Conservation (phyloP, 345 rosid species). For the Populus pruinosa region DNA sequence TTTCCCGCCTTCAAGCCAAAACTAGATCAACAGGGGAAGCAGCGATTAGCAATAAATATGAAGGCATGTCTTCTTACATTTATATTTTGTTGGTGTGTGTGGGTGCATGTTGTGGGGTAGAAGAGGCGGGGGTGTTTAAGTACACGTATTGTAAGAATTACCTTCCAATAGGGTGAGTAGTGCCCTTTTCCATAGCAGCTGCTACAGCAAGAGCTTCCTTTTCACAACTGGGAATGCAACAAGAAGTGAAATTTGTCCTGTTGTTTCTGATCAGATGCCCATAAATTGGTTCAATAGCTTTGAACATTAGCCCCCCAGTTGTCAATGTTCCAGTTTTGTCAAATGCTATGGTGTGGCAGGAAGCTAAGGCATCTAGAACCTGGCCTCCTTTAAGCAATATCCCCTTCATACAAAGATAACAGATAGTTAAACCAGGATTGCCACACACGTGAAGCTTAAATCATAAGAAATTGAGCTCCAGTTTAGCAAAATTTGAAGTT, state of each 20-base stretch:
- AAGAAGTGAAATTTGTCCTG: conserved; percentile 31
- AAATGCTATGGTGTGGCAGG: conserved; percentile 89
- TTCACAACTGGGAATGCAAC: conserved; percentile 89
- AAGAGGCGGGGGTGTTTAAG: too few species aligned
- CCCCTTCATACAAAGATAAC: conserved; percentile 47
- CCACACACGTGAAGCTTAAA: background rate
- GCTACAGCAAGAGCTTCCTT: conserved; percentile 98
- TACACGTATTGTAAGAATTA: conserved; percentile 22
- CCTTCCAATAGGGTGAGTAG: conserved; percentile 99
- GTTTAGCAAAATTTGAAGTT: background rate
- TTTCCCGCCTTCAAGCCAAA: background rate
- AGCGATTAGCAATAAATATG: background rate
- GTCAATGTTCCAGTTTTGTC: conserved; percentile 99
- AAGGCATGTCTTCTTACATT: background rate
- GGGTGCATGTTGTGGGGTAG: too few species aligned
- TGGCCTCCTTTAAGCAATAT: conserved; percentile 95
- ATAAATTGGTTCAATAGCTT: conserved; percentile 91
- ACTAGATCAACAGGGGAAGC: background rate
- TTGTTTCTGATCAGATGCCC: conserved; percentile 53
- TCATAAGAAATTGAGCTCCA: background rate
- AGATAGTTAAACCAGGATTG: conserved; percentile 8
- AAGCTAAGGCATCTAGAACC: conserved; percentile 88
- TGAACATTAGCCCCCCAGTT: conserved; percentile 89
- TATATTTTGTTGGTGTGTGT: too few species aligned
- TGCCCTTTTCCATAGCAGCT: conserved; percentile 99